Evolutionary conservation across 2,329 filamentous ascomycete genomes (phyloP), one percentile per base, ranked within the genome.

Genomic region (Magnaporthiopsis rhizophila): DNA sequence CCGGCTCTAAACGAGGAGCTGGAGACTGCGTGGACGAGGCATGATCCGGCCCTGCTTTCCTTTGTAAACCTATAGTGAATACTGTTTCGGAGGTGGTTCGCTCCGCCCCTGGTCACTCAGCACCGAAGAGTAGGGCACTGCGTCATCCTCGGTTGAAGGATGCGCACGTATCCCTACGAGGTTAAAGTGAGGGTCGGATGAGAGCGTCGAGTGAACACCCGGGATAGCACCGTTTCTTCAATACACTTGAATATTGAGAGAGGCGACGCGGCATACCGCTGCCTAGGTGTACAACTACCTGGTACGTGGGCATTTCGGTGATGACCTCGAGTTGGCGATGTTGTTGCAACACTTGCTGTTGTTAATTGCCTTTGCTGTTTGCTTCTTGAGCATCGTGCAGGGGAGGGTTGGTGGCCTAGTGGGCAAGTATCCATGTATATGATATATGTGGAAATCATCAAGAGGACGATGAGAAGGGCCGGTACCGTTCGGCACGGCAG

Each of bases 131-230:
- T 87, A 83, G 84, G 24, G 45, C 13, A 78, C 77, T 74, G 76
- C 75, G 57, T 13, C n/a, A 64, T n/a, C 32, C 38, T 38, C 45
- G 58, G 38, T 58, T 59, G 28, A 18, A 60, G 38, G 50, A 53
- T 68, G 58, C 62, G 61, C 28, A 65, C 65, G 65, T 65, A 65
- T 65, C 76, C 77, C 82, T 83, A 87, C 81, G 85, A 88, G 86
- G 86, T 89, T 89, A 87, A 89, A 89, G 86, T 86, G 80, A 86
- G 81, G 80, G 79, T 82, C 74, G 80, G 80, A 78, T 69, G 77
- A 78, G 77, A 78, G 84, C 84, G 86, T 88, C 80, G 86, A 89
- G 86, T 80, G 80, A 79, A 81, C 79, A 75, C 78, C 76, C 45
- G 45, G 11, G 4, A 53, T 11, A 53, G 18, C 21, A 50, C n/a